Conservation (phyloP, 345 rosid genomes). For the Aethionema arabicum region DNA sequence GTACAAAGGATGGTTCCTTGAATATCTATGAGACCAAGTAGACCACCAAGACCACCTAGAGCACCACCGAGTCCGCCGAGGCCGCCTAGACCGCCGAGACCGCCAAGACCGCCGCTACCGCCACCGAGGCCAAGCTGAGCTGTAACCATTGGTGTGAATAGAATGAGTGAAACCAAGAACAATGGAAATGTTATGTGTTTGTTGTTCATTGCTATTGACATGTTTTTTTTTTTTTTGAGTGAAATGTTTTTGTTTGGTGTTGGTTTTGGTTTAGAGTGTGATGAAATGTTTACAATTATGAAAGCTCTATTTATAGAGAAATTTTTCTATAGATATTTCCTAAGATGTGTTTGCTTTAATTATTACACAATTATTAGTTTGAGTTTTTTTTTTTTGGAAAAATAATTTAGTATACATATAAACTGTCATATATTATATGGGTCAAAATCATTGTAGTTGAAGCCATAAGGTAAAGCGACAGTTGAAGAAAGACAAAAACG, state of each 20-base stretch:
- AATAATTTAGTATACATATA: neutral
- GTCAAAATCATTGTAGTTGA: neutral
- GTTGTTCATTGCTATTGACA: slow-evolving; percentile 27
- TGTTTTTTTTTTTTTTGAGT: slow-evolving; percentile 5
- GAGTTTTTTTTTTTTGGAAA: too few relatives aligned
- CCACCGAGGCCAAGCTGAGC: slow-evolving; percentile 51
- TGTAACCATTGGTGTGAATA: slow-evolving; percentile 41
- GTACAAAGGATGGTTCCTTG: slow-evolving; percentile 54
- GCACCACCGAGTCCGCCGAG: slow-evolving; percentile 20
- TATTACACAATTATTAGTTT: too few relatives aligned
- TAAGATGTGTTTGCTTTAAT: neutral
- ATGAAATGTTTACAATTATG: slow-evolving; percentile 31
- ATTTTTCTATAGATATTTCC: neutral
- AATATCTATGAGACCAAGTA: slow-evolving; percentile 46
- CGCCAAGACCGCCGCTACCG: slow-evolving; percentile 39
- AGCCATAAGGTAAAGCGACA: slow-evolving; percentile 33
- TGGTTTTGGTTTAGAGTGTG: slow-evolving; percentile 31
- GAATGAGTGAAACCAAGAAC: slow-evolving; percentile 30
- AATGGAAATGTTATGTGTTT: slow-evolving; percentile 24
- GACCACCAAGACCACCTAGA: slow-evolving; percentile 36
- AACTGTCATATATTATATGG: neutral
- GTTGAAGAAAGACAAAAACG: slow-evolving; percentile 8
- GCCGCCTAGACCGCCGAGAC: slow-evolving; percentile 44
- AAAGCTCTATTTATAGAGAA: slow-evolving; percentile 37
- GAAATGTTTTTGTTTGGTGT: neutral